Base-by-base conservation (phyloP, 2,329 filamentous ascomycete genomes). In the Aspergillus ibericus region DNA sequence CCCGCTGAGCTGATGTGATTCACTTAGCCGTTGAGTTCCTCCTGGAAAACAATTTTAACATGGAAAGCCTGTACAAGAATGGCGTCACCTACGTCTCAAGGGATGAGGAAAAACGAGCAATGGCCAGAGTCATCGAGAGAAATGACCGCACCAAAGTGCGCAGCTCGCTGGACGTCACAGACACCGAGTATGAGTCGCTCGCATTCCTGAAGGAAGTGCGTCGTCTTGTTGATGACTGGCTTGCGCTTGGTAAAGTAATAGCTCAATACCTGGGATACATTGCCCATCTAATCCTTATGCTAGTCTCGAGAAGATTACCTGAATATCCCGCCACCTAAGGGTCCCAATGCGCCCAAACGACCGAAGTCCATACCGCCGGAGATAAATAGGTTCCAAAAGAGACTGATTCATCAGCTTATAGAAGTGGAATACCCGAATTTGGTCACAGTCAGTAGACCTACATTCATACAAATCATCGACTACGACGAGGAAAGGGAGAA, bases 401-500 rank as follows among this genome's bases (percentile, higher is more conserved):
- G 85, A 34, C 77, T 90, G 5, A 80, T 90, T 0, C 84, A 90
- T 67, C 86, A 89, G 64, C 76, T 89, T 12, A 80, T 90, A n/a
- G 80, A 85, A 12, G 81, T 80, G 13, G 86, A 89, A 63, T 90
- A 76, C 56, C 76, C 77, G 1, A 64, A 60, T 20, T 63, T 81
- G 46, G 74, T 74, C 32, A 75, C 78, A 2, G 67, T 75, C 12
- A 69, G 73, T 12, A 73, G 71, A 55, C 59, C 67, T 8, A 66
- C 68, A 13, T 80, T 77, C 59, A 66, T 81, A 4, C 76, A 78
- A 53, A 72, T 82, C 35, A 68, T 76, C 12, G 62, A 69, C 4
- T 74, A 71, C 32, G 70, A 79, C 50, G 65, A 72, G 46, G 59
- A 71, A 22, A 68, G 75, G 13, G 77, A 78, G 55, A 70, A 72